Base-by-base conservation (phyloP, 1,284 basidiomycete species). In the Fomes fomentarius region DNA sequence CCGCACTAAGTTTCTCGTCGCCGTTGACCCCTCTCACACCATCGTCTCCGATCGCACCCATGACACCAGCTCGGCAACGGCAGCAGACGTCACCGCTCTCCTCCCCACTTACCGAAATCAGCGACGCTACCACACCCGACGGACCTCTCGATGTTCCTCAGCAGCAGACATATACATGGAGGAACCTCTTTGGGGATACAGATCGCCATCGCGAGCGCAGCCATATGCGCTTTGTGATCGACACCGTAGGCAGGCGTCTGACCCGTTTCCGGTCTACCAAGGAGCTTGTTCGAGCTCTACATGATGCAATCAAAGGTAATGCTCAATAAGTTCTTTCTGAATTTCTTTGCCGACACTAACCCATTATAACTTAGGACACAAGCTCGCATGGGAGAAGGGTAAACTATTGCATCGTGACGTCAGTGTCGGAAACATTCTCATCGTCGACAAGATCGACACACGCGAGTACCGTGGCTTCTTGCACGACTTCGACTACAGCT, bases 341-440 rank as follows among this genome's bases (percentile, higher is more conserved):
- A n/a, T n/a, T n/a, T n/a, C n/a, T n/a, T n/a, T n/a, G n/a, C n/a
- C n/a, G n/a, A n/a, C n/a, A n/a, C n/a, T n/a, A n/a, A n/a, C n/a
- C n/a, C n/a, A n/a, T n/a, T n/a, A n/a, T n/a, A n/a, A n/a, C 28
- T 30, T 12, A 30, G 28, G 28, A 12, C 28, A 30, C 28, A 30
- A 30, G 28, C 28, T 30, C 28, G 28, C 28, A 7, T 30, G 28
- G 28, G 28, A 30, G 28, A 21, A 14, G 11, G 50, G 33, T 3
- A 50, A 52, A 0, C 15, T 63, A 0, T 15, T 59, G 10, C 58
- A 63, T 25, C 47, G 58, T 1, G 62, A 63, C 31, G 39, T 63
- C 37, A 61, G 62, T 21, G 42, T 47, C 17, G 55, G 55, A 15
- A 61, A 63, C 25, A 50, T 61, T 3, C 31, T 61, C 19, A 56